Conservation (phyloP, 2,329 filamentous ascomycete species). For the Fusarium pseudograminearum region DNA sequence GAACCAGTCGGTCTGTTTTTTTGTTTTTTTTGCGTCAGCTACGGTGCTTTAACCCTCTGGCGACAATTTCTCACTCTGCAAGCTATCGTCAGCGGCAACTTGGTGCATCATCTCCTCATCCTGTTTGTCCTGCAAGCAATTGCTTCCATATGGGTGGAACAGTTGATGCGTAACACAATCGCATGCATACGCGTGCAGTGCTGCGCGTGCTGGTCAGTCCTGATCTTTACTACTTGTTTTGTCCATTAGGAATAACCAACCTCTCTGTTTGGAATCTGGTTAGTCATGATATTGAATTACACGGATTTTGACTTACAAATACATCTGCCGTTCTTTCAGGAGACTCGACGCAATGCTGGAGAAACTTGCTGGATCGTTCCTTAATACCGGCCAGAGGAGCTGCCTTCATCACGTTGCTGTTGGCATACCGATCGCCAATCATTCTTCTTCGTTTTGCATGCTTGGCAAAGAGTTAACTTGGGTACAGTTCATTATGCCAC, state of each 20-base stretch:
- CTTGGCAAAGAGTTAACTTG: slow-evolving; percentile 50
- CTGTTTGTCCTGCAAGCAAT: slow-evolving; percentile 66
- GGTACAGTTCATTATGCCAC: neutral
- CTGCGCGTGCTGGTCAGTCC: slow-evolving; percentile 43
- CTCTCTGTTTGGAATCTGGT: slow-evolving; percentile 44
- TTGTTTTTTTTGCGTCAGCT: slow-evolving; percentile 21
- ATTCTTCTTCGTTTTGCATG: slow-evolving; percentile 73
- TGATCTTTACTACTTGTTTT: neutral
- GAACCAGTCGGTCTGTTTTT: slow-evolving; percentile 66
- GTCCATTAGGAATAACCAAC: slow-evolving; percentile 38
- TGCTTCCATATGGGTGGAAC: slow-evolving; percentile 74
- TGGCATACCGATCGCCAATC: slow-evolving; percentile 75
- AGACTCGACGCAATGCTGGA: slow-evolving; percentile 63
- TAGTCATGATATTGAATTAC: slow-evolving; percentile 15
- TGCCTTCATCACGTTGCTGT: slow-evolving; percentile 72
- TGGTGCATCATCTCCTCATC: slow-evolving; percentile 77
- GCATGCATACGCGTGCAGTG: slow-evolving; percentile 74
- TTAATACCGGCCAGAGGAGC: slow-evolving; percentile 68
- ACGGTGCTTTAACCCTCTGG: neutral
- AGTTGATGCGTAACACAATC: slow-evolving; percentile 77
- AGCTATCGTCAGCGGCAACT: slow-evolving; percentile 74
- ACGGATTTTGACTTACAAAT: slow-evolving; percentile 61
- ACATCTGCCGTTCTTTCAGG: slow-evolving; percentile 65
- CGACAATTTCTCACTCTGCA: slow-evolving; percentile 66
- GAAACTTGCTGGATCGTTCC: slow-evolving; percentile 67